Evolutionary conservation across 2,329 filamentous ascomycete genomes (phyloP), one percentile per base, ranked within the genome.

Genomic region (Nakataea oryzae): DNA sequence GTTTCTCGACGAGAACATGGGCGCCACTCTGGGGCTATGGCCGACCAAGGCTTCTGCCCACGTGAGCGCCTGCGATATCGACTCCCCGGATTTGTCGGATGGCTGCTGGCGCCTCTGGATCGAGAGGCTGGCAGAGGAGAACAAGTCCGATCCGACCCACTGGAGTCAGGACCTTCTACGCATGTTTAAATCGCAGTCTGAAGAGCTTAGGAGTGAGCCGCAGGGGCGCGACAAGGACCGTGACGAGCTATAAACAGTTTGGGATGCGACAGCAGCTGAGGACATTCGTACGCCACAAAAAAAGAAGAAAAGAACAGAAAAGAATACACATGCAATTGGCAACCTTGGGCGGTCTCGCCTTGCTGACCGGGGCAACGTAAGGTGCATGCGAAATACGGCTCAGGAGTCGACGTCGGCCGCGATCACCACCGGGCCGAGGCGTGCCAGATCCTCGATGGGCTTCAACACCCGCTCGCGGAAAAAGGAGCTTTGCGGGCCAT

Each of bases 1-100:
- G 64, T 89, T 89, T 69, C 74, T 89, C n/a, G 86, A 89, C 68
- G 79, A 81, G 64, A 78, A 82, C 62, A 85, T 87, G 78, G 85
- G 85, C 54, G 85, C 85, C 2, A 74, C 75, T 28, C 65, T 80
- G 24, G 82, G 83, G 0, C 73, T 83, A 64, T 88, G 84, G 84
- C 84, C 84, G 0, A 74, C 82, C 0, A 75, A 67, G 54, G 66
- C 66, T n/a, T 64, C 69, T 9, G 70, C 70, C 47, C 67, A 69
- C 57, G 70, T 71, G 34, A 74, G 74, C 17, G 68, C 70, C 57
- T 81, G 78, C 56, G 69, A 68, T 55, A 64, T 65, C 11, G 69
- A 67, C 2, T 34, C 63, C 66, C 24, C 66, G 66, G 12, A 71
- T 69, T 54, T 63, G 3, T 47, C 72, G 1, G 80, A 83, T 61